Conservation (phyloP, 2,329 filamentous ascomycete species). For the Sporothrix curviconia region DNA sequence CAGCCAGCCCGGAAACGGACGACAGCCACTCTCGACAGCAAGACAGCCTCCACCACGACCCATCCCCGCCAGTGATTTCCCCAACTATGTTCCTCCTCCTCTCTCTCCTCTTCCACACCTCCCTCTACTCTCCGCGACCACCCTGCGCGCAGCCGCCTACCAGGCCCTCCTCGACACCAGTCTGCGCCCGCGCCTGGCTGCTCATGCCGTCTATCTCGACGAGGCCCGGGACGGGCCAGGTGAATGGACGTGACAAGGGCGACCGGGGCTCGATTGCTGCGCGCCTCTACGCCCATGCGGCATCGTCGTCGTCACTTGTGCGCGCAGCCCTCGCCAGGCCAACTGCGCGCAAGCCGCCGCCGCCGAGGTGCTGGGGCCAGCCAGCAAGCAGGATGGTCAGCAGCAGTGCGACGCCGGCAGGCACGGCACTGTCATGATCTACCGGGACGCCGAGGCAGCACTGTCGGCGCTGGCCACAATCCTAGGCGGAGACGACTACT, state of each 20-base stretch:
- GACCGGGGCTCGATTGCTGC: conserved; percentile 54
- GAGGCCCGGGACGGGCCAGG: no score
- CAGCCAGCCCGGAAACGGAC: conserved; percentile 42
- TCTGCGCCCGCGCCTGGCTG: conserved; percentile 83
- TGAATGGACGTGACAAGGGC: background rate
- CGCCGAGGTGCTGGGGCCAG: conserved; percentile 46
- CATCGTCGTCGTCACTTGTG: conserved; percentile 55
- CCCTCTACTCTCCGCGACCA: conserved; percentile 16
- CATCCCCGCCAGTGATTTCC: conserved; percentile 22
- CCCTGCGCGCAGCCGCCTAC: conserved; percentile 64
- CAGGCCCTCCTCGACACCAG: conserved; percentile 66
- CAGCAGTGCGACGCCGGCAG: conserved; percentile 27
- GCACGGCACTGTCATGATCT: conserved; percentile 33
- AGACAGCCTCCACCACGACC: conserved; percentile 20
- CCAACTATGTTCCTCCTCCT: conserved; percentile 17
- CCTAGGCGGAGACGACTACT: conserved; percentile 31
- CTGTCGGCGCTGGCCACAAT: conserved; percentile 40
- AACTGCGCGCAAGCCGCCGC: conserved; percentile 69
- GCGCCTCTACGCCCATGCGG: conserved; percentile 63
- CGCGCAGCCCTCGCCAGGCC: conserved; percentile 53
- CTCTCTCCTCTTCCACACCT: background rate
- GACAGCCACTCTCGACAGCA: background rate
- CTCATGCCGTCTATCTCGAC: conserved; percentile 71
- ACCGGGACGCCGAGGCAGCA: conserved; percentile 38
- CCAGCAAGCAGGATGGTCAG: no score